These are phyloP conservation scores for Talaromyces sp. DNA, from an alignment of 2,329 filamentous ascomycete species.

Conservation along the genomic window DNA sequence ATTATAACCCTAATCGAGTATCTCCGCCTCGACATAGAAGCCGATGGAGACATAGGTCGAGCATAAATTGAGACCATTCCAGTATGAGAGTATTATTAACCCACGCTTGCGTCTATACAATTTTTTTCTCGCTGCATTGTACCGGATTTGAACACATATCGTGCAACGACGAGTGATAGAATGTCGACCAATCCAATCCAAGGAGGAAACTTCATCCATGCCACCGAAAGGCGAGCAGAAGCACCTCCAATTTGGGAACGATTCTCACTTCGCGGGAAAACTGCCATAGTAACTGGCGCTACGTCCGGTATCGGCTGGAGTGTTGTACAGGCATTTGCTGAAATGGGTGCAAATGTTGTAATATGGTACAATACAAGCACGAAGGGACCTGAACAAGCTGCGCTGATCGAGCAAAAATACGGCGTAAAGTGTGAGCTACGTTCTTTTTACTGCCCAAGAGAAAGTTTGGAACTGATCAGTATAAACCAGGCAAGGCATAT, in stretches of 20 bases:
- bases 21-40: background rate
- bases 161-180: background rate
- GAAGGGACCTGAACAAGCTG: background rate
- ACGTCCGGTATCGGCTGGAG: constrained; percentile 5
- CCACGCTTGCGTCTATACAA: background rate
- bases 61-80: background rate
- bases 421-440: background rate
- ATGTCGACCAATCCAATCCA: background rate
- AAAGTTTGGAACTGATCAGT: background rate
- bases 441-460: background rate
- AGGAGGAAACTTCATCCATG: background rate
- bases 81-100: background rate
- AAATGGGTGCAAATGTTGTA: constrained; percentile 7
- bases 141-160: too few species aligned
- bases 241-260: background rate
- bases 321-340: constrained; percentile 7
- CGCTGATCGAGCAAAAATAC: background rate
- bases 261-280: background rate
- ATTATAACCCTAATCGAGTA: background rate
- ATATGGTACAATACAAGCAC: constrained; percentile 7
- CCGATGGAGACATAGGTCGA: background rate
- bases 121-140: background rate
- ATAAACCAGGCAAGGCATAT: background rate
- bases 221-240: background rate
- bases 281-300: constrained; percentile 5